These are phyloP conservation scores for Fusarium anthophilum DNA, from an alignment of 2,329 filamentous ascomycete species.

Conservation along the genomic window DNA sequence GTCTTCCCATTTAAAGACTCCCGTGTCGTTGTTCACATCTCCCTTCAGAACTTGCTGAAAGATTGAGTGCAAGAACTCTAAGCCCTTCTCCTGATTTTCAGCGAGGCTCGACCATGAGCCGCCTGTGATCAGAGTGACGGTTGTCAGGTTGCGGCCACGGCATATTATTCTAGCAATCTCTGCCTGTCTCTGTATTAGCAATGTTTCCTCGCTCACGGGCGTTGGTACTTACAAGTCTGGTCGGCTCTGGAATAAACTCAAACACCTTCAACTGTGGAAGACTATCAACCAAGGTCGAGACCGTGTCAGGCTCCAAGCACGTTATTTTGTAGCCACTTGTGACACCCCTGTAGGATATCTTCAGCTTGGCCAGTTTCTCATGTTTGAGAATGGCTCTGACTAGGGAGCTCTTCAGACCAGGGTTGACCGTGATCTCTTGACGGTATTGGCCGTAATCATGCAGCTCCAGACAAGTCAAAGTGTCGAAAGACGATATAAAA, in stretches of 20 bases:
- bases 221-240: constrained; percentile 1
- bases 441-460: neutral
- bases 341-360: neutral
- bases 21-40: accelerated
- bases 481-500: constrained; percentile 31
- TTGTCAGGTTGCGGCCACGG: neutral
- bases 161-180: constrained; percentile 17
- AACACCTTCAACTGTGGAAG: constrained; percentile 16
- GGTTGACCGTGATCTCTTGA: neutral
- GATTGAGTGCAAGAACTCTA: neutral
- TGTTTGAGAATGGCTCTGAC: constrained; percentile 32
- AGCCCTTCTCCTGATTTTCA: neutral
- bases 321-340: neutral
- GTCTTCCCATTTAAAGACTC: constrained; percentile 23
- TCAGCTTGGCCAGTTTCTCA: constrained; percentile 11
- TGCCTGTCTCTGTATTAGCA: neutral
- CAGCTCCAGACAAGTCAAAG: constrained; percentile 10
- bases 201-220: accelerated
- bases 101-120: neutral
- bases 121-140: constrained; percentile 2
- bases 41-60: neutral
- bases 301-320: constrained; percentile 7
- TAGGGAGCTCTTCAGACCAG: constrained; percentile 3
- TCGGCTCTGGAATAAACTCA: constrained; percentile 6
- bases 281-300: constrained; percentile 12